Conservation (phyloP, 805 yeast genomes). For the Kuraishia borneana region DNA sequence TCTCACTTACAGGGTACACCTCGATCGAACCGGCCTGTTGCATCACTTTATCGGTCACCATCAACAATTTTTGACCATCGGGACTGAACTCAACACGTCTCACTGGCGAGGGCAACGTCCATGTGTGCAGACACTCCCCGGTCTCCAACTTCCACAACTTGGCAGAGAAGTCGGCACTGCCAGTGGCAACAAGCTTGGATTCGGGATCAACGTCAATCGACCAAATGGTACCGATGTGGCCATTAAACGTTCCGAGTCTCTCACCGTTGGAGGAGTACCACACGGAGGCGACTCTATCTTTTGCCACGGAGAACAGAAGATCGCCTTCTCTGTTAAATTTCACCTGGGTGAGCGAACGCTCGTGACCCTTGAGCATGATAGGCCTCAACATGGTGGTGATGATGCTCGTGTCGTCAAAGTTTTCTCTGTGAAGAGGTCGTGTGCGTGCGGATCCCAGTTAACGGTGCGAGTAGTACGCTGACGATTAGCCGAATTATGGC, state of each 20-base stretch:
- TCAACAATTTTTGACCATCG: constrained; percentile 54
- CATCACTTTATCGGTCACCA: constrained; percentile 87
- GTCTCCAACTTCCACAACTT: constrained; percentile 76
- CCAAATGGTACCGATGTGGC: constrained; percentile 93
- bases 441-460: not conserved
- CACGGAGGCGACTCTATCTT: constrained; percentile 80
- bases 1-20: constrained; percentile 48
- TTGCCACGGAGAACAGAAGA: constrained; percentile 80
- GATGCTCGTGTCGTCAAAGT: not conserved
- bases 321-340: constrained; percentile 95
- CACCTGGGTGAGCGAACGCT: constrained; percentile 94
- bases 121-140: constrained; percentile 66
- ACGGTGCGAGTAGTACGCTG: too few species aligned
- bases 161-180: constrained; percentile 80
- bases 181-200: constrained; percentile 68
- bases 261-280: constrained; percentile 97
- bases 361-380: constrained; percentile 79
- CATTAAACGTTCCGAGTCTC: constrained; percentile 83
- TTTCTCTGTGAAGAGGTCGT: not conserved
- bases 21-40: constrained; percentile 71
- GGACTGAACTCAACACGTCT: constrained; percentile 83
- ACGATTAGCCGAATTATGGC: too few species aligned
- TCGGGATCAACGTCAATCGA: constrained; percentile 75
- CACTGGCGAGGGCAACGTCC: constrained; percentile 76
- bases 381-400: constrained; percentile 42